Conservation (phyloP, 805 yeast species). For the Danielozyma ontarioensis region DNA sequence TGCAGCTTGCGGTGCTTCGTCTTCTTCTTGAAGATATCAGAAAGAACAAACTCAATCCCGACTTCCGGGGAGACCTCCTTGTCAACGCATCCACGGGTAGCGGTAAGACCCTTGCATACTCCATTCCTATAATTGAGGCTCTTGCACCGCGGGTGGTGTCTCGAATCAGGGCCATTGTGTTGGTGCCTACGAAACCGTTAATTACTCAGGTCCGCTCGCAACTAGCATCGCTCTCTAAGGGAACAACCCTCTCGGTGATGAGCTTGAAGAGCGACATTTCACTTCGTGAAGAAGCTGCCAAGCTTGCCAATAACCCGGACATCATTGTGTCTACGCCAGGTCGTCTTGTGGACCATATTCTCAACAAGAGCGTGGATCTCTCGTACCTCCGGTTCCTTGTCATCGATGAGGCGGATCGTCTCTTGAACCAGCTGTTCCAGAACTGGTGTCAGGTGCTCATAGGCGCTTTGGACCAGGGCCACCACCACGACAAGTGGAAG, state of each 20-base stretch:
- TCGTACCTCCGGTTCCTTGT: conserved; percentile 55
- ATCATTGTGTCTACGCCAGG: conserved; percentile 73
- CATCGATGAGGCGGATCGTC: conserved; percentile 78
- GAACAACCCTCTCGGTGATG: conserved; percentile 60
- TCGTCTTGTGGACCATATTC: conserved; percentile 71
- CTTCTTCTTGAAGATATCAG: conserved; percentile 41
- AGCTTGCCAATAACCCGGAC: conserved; percentile 53
- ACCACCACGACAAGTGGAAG: conserved; percentile 23
- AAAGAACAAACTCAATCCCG: conserved; percentile 40
- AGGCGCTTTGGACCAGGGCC: conserved; percentile 22
- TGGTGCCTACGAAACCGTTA: conserved; percentile 89
- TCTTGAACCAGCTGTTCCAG: conserved; percentile 85
- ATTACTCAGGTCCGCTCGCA: conserved; percentile 75
- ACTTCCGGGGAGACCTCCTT: conserved; percentile 65
- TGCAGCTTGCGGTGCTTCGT: conserved; percentile 67
- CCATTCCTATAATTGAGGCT: conserved; percentile 74
- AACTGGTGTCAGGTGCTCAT: conserved; percentile 75
- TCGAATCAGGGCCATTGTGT: conserved; percentile 63
- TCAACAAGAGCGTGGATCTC: conserved; percentile 39
- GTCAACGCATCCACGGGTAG: conserved; percentile 96
- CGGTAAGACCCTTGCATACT: conserved; percentile 89
- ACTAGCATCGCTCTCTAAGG: conserved; percentile 53
- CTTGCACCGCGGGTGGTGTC: conserved; percentile 64
- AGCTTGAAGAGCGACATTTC: conserved; percentile 49
- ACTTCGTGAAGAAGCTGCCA: conserved; percentile 60